Base-by-base conservation (phyloP, 495 filamentous ascomycete species). In the Durotheca rogersii region DNA sequence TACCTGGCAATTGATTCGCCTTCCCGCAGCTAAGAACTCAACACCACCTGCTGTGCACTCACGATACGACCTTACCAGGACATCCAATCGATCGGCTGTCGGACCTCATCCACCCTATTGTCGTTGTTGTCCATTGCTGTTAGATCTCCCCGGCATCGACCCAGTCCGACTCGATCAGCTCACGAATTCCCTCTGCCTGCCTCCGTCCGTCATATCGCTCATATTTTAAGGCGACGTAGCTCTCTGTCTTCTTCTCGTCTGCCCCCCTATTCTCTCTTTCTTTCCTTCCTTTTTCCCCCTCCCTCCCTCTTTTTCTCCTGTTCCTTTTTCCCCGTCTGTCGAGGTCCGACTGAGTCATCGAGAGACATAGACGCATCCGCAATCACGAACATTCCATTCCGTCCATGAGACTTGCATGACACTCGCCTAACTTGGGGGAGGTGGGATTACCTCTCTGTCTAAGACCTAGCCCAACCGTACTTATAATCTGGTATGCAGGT, bases 261-360 rank as follows among this genome's bases (percentile, higher is more conserved):
- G n/a, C n/a, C n/a, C n/a, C n/a, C n/a, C n/a, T n/a, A n/a, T n/a
- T n/a, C n/a, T n/a, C n/a, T n/a, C n/a, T n/a, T n/a, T n/a, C n/a
- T n/a, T n/a, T n/a, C 14, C 12, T 36, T 51, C 15, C 39, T 18
- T 51, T 27, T 25, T 15, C 12, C 37, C 27, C 5, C n/a, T 6
- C 41, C 31, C 38, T 31, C 11, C 12, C 32, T 6, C 15, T 35
- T n/a, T 43, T 34, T 7, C n/a, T 6, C 41, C 31, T 44, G 39
- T 16, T 35, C 32, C 5, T 11, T 35, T n/a, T 16, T 35, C 9
- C 9, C 23, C 16, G 25, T 21, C 27, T 25, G 36, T 58, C 52
- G 54, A 44, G 43, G 47, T 50, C 56, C 45, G 53, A 53, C 56
- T n/a, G 35, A 42, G 44, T 49, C 38, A 48, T 55, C 47, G 34